Evolutionary conservation across 768 basidiomycete species (phyloP), one percentile per base, ranked within the genome.

Genomic region (Antrodiella citrinella): DNA sequence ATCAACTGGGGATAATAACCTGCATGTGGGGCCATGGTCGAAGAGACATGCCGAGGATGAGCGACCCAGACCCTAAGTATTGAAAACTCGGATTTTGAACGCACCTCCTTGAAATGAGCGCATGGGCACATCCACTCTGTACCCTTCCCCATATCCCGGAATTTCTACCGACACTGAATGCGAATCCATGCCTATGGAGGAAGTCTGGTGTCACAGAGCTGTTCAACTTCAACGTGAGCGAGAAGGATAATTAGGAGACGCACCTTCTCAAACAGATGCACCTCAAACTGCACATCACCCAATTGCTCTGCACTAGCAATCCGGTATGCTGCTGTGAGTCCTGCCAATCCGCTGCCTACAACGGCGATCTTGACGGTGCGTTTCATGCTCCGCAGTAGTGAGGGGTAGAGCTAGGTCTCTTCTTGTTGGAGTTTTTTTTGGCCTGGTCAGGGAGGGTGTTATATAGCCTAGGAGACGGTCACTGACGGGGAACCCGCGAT

Each of bases 71-170:
- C n/a, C 19, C 3, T 26, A 54, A 25, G n/a, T 26, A n/a, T n/a
- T 19, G 41, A 21, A n/a, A n/a, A n/a, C n/a, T n/a, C n/a, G n/a
- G n/a, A n/a, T n/a, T n/a, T n/a, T n/a, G n/a, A 13, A 56, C 76
- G 46, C 49, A 82, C 85, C 84, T 68, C 81, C 82, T 72, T 90
- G 86, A 60, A 90, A 89, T 1, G 81, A 81, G 38, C 87, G 68
- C 87, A 90, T 90, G 0, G 87, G 87, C 0, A 88, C 86, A 59
- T 90, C 86, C 2, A 89, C 71, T 48, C 79, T 68, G 72, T 77
- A 78, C 45, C 73, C 65, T 26, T 68, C 59, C 19, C 63, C 63
- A 9, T 64, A 51, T 3, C 62, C 69, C 3, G 67, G 66, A 35
- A 66, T 61, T 15, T 67, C 64, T 4, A 80, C 47, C 4, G 77